Base-by-base conservation (phyloP, 1,284 basidiomycete genomes). In the Moesziomyces sp. region DNA sequence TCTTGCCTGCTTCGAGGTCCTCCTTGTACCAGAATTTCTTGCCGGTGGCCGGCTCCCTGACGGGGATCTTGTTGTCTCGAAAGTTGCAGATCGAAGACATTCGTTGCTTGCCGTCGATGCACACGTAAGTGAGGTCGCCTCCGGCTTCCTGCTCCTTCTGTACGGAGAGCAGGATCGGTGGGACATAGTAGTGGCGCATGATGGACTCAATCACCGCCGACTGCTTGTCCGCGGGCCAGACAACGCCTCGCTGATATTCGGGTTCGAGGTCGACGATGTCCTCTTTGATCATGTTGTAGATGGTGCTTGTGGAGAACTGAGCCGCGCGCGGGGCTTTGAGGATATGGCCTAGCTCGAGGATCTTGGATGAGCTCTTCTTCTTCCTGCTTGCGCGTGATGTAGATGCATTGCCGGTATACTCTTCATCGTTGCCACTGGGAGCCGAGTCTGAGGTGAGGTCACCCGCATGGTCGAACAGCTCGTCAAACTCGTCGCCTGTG, bases 61-160 rank as follows among this genome's bases (percentile, higher is more conserved):
- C 62, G 7, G 71, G 66, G 21, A 77, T 69, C 40, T 74, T 19
- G 59, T 74, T 74, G 48, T 62, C 50, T 21, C 76, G 51, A 43
- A 78, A 78, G 10, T 43, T 43, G 54, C 58, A 66, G 44, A 78
- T 61, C 10, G 76, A 76, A 21, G 76, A 76, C 26, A 78, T 47
- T 23, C 76, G 70, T 46, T 78, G 75, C 51, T 78, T 78, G 28
- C 76, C 76, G 46, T 78, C 76, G 53, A 78, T 76, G 50, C 76
- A 78, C n/a, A 71, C 73, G 61, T 56, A 73, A 8, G 14, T 19
- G 1, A 24, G 26, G 4, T 70, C 74, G 8, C 51, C 66, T 8
- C 33, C 46, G 0, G 48, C 33, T 18, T 58, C 30, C 13, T 59
- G 18, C 3, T 58, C 14, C 23, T 44, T 24, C 18, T 64, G 65